These are phyloP conservation scores for Hemileccinum hortonii DNA, from an alignment of 1,284 basidiomycete species.

Conservation along the genomic window DNA sequence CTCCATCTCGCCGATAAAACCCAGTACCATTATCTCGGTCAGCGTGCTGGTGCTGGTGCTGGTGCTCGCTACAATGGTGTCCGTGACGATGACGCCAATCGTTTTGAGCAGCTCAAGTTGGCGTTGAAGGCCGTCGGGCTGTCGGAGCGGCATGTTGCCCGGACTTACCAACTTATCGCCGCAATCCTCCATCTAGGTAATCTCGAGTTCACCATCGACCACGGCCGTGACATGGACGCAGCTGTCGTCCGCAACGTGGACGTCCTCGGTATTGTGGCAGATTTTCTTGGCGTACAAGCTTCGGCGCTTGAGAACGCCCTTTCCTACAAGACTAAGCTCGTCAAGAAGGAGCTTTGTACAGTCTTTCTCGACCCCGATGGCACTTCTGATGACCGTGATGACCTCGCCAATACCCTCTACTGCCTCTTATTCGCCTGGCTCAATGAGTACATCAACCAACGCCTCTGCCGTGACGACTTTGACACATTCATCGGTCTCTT, in stretches of 20 bases:
- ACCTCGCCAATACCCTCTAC: slow-evolving; percentile 91
- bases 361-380: slow-evolving; percentile 94
- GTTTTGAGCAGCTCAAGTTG: slow-evolving; percentile 90
- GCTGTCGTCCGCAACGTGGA: slow-evolving; percentile 85
- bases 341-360: slow-evolving; percentile 95
- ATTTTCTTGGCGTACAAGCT: slow-evolving; percentile 85
- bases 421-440: slow-evolving; percentile 95
- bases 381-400: slow-evolving; percentile 89
- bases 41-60: slow-evolving; percentile 47
- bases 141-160: slow-evolving; percentile 90
- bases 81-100: slow-evolving; percentile 71
- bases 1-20: slow-evolving; percentile 79
- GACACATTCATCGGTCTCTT: slow-evolving; percentile 92
- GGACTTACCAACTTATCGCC: slow-evolving; percentile 91
- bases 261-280: slow-evolving; percentile 76
- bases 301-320: slow-evolving; percentile 80
- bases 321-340: slow-evolving; percentile 88
- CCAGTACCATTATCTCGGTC: slow-evolving; percentile 82
- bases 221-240: slow-evolving; percentile 79
- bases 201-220: slow-evolving; percentile 86
- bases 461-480: slow-evolving; percentile 89
- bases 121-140: slow-evolving; percentile 92
- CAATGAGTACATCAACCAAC: slow-evolving; percentile 94
- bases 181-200: slow-evolving; percentile 96
- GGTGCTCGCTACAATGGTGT: slow-evolving; percentile 44